Conservation (phyloP, 1,284 basidiomycete species). For the Somion occarium region DNA sequence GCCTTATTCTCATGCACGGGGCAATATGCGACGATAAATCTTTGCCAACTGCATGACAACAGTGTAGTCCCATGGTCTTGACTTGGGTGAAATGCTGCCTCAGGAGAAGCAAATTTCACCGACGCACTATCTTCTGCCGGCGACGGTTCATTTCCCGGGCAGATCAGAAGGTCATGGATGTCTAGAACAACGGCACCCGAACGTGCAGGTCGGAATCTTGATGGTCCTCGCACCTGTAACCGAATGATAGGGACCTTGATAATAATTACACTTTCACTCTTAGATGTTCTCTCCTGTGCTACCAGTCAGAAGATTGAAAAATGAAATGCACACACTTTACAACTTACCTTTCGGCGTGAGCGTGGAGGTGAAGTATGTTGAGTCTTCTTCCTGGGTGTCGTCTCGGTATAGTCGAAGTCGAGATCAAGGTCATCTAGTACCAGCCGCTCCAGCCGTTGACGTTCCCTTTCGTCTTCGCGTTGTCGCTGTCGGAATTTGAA, state of each 20-base stretch:
- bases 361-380: constrained; percentile 4
- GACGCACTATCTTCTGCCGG: constrained; percentile 12
- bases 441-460: constrained; percentile 41
- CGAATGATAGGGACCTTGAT: constrained; percentile 50
- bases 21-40: constrained; percentile 5
- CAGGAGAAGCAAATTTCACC: constrained; percentile 38
- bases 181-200: constrained; percentile 71
- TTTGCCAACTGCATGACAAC: not conserved
- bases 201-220: constrained; percentile 38
- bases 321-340: not conserved
- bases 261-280: constrained; percentile 11
- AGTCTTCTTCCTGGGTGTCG: constrained; percentile 4
- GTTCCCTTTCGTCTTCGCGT: constrained; percentile 34
- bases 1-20: not conserved
- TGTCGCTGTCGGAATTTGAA: constrained; percentile 18
- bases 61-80: not conserved
- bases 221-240: constrained; percentile 53
- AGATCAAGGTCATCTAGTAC: constrained; percentile 54
- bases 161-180: constrained; percentile 47
- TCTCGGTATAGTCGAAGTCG: constrained; percentile 40
- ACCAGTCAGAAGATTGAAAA: not conserved
- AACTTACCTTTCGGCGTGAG: constrained; percentile 17
- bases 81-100: constrained; percentile 12
- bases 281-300: constrained; percentile 10
- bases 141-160: constrained; percentile 26